Evolutionary conservation across 768 basidiomycete species (phyloP).

Genomic region (Lactarius pseudohatsudake): DNA sequence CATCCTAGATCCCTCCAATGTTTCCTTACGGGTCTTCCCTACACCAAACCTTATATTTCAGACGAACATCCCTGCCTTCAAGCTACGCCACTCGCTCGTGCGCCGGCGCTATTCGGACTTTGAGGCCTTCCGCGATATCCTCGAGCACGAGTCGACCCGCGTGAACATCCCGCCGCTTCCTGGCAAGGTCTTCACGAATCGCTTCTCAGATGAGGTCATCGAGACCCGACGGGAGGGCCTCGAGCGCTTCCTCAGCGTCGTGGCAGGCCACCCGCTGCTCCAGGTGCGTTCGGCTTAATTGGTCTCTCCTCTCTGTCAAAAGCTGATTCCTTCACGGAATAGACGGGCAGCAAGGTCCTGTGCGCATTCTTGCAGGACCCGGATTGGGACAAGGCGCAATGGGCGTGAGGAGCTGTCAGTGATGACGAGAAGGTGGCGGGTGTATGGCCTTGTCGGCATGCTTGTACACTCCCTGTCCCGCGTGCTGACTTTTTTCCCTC

Average conservation of each 20-base stretch:
- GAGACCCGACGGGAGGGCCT: slow-evolving; percentile 89
- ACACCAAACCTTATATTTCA: slow-evolving; percentile 34
- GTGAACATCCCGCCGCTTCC: slow-evolving; percentile 98
- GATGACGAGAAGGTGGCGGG: background rate
- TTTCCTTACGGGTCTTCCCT: background rate
- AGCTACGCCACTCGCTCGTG: slow-evolving; percentile 72
- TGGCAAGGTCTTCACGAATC: slow-evolving; percentile 97
- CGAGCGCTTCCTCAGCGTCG: slow-evolving; percentile 92
- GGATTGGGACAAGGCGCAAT: slow-evolving; percentile 81
- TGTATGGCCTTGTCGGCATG: slow-evolving; percentile 6
- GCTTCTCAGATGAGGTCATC: slow-evolving; percentile 98
- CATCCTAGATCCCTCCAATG: background rate
- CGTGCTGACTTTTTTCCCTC: background rate
- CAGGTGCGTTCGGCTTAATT: slow-evolving; percentile 58
- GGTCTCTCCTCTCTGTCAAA: background rate
- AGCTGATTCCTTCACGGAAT: background rate
- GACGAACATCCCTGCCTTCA: slow-evolving; percentile 99
- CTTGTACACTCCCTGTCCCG: slow-evolving; percentile 14
- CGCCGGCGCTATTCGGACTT: slow-evolving; percentile 66
- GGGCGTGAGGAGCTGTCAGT: slow-evolving; percentile 49
- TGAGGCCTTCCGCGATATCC: slow-evolving; percentile 92
- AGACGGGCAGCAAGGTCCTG: slow-evolving; percentile 97
- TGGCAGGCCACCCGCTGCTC: slow-evolving; percentile 94
- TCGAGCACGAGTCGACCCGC: slow-evolving; percentile 94
- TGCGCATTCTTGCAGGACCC: slow-evolving; percentile 96